phyloP scores from a whole-genome alignment of 805 yeast genomes.

The Candida ulmi region DNA sequence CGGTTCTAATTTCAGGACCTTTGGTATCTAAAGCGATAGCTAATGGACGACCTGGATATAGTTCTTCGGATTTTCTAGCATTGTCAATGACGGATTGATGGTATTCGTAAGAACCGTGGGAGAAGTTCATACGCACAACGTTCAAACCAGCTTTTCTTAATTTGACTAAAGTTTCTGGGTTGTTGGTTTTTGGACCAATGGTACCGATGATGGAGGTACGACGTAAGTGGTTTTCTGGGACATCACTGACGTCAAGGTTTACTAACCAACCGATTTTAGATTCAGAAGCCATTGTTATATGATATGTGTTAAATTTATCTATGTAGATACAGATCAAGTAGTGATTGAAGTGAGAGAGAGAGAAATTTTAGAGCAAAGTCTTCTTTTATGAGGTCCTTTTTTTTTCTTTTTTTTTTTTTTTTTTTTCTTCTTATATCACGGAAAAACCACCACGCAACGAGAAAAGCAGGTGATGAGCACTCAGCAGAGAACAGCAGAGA shows the following conservation, averaged over 20 bases:
- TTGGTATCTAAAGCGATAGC: conserved; percentile 98
- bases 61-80: conserved; percentile 87
- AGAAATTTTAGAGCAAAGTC: neutral
- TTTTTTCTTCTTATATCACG: neutral
- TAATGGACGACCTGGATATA: conserved; percentile 91
- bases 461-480: too few species aligned
- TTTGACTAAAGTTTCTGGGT: conserved; percentile 73
- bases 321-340: too few species aligned
- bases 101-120: conserved; percentile 97
- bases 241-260: conserved; percentile 20
- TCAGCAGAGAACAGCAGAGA: too few species aligned
- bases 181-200: conserved; percentile 97
- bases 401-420: neutral
- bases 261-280: conserved; percentile 26
- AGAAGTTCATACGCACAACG: conserved; percentile 98
- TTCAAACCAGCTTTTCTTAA: conserved; percentile 96
- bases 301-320: neutral
- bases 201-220: conserved; percentile 98
- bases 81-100: conserved; percentile 96
- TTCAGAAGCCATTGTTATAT: conserved; percentile 13
- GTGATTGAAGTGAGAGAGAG: neutral
- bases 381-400: neutral
- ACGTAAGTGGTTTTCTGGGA: conserved; percentile 35
- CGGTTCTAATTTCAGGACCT: conserved; percentile 99
- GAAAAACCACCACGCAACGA: neutral